phyloP scores from a whole-genome alignment of 108 stramenopile species.

The Fragilaria radians region DNA sequence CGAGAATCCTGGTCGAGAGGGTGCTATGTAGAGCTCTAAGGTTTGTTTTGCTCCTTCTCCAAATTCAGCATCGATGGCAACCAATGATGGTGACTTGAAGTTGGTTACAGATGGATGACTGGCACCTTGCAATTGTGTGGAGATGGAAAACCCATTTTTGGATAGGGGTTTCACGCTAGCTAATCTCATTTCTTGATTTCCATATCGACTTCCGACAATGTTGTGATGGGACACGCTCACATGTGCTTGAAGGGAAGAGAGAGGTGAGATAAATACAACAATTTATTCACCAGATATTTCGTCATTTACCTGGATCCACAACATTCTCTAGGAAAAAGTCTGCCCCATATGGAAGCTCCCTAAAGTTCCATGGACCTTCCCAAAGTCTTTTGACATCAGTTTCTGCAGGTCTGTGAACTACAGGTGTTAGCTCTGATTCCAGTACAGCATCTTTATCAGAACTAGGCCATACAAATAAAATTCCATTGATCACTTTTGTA shows the following conservation, averaged over 20 bases:
- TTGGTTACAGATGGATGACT: conserved; percentile 1
- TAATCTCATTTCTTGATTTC: conserved; percentile 5
- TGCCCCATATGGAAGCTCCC: conserved; percentile 22
- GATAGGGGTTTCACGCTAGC: conserved; percentile 4
- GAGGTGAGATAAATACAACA: neutral
- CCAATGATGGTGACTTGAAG: conserved; percentile 14
- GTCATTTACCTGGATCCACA: conserved; percentile 16
- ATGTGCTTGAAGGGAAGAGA: neutral
- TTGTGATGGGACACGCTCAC: conserved; percentile 15
- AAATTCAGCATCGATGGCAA: conserved; percentile 5
- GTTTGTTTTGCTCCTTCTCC: conserved; percentile 18
- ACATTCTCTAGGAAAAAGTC: conserved; percentile 36
- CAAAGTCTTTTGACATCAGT: conserved; percentile 9
- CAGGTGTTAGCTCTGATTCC: conserved; percentile 11
- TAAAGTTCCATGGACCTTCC: conserved; percentile 22
- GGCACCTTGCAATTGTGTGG: neutral
- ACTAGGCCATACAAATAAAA: conserved; percentile 29
- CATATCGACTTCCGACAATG: conserved; percentile 22
- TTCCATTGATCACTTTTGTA: conserved; percentile 12
- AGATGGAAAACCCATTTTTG: conserved; percentile 20
- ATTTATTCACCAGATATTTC: neutral
- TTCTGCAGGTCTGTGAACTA: neutral
- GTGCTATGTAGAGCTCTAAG: conserved; percentile 23
- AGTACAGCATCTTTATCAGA: conserved; percentile 13
- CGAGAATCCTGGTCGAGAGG: conserved; percentile 28